These are phyloP conservation scores for Parasitella parasitica DNA, from an alignment of 371 early-diverging fungal genomes.

Conservation along the genomic window DNA sequence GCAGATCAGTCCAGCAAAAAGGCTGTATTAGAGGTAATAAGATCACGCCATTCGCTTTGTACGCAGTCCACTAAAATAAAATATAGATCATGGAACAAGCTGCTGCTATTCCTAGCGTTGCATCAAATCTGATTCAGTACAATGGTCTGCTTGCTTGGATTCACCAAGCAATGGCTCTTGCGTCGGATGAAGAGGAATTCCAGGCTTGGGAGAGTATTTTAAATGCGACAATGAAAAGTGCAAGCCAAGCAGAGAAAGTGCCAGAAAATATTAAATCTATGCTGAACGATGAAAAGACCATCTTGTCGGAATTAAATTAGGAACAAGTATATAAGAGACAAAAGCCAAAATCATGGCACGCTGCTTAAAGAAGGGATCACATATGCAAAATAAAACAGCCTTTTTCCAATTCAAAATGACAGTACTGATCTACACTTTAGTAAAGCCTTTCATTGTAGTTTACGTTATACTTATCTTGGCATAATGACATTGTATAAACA, in stretches of 20 bases:
- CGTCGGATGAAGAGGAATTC: constrained; percentile 23
- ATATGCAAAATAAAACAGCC: too few relatives aligned
- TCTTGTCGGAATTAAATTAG: constrained; percentile 11
- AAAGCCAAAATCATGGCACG: too few relatives aligned
- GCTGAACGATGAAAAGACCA: constrained; percentile 9
- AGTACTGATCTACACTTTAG: too few relatives aligned
- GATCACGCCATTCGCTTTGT: not conserved
- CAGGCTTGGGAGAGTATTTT: constrained; percentile 24
- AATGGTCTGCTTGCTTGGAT: constrained; percentile 65
- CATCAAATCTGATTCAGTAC: constrained; percentile 55
- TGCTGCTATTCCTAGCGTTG: constrained; percentile 46
- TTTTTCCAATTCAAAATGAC: too few relatives aligned
- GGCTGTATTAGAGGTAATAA: constrained; percentile 33
- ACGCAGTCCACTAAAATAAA: too few relatives aligned
- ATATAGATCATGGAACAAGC: constrained; percentile 61
- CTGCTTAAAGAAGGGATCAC: too few relatives aligned
- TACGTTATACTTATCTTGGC: too few relatives aligned
- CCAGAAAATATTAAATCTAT: constrained; percentile 20
- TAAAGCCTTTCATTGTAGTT: too few relatives aligned
- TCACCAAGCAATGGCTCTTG: constrained; percentile 42
- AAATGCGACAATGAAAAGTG: constrained; percentile 2
- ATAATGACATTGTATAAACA: too few relatives aligned
- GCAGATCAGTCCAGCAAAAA: constrained; percentile 55
- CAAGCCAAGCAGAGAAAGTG: constrained; percentile 4
- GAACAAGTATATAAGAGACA: too few relatives aligned